Conservation (phyloP, 495 filamentous ascomycete genomes). For the Ramalina peruviana region DNA sequence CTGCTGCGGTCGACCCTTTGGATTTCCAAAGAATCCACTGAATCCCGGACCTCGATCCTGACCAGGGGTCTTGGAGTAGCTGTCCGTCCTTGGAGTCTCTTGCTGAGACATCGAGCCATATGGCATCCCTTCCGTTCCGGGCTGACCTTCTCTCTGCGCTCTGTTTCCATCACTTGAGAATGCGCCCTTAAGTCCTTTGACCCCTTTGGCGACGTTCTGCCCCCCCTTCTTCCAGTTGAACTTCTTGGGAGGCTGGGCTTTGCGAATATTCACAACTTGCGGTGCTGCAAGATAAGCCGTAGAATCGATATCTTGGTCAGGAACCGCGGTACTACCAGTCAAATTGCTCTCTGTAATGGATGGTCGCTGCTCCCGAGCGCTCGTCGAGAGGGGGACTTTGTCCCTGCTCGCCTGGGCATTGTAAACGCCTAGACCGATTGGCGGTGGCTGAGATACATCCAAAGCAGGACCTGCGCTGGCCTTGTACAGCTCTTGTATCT, state of each 20-base stretch:
- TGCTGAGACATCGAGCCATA: constrained; percentile 26
- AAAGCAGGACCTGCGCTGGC: constrained; percentile 45
- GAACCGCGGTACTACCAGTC: constrained; percentile 41
- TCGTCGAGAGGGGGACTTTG: constrained; percentile 53
- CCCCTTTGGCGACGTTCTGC: constrained; percentile 82
- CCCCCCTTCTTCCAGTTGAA: constrained; percentile 98
- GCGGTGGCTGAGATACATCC: constrained; percentile 32
- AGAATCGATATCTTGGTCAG: constrained; percentile 52
- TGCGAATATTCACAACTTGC: constrained; percentile 82
- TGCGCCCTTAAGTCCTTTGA: constrained; percentile 84
- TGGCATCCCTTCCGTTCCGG: constrained; percentile 37
- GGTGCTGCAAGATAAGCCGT: constrained; percentile 60
- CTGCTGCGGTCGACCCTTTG: constrained; percentile 32
- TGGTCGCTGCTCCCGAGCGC: constrained; percentile 30
- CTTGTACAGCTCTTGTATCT: constrained; percentile 88
- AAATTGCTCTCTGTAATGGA: constrained; percentile 34
- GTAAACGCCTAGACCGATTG: constrained; percentile 80
- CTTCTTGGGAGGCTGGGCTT: constrained; percentile 71
- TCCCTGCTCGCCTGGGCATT: constrained; percentile 50
- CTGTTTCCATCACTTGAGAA: constrained; percentile 38
- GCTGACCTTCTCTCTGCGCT: constrained; percentile 45
- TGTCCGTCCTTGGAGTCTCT: constrained; percentile 16
- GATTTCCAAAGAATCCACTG: constrained; percentile 52
- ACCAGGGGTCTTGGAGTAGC: constrained; percentile 20
- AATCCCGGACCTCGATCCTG: constrained; percentile 55